Base-by-base conservation (phyloP, 257 asterid genomes). In the Jacaranda copaia region DNA sequence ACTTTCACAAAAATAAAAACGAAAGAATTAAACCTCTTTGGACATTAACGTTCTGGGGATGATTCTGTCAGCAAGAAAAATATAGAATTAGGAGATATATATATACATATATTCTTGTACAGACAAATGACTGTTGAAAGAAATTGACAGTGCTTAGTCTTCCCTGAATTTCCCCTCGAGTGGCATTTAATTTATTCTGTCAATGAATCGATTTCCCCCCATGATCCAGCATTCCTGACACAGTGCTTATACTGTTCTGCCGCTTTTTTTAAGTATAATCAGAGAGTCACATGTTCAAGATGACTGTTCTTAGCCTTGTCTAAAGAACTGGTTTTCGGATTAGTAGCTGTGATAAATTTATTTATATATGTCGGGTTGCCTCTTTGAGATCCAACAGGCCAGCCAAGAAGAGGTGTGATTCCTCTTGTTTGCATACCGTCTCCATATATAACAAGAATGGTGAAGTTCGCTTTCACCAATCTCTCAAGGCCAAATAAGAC, bases 1-100 rank as follows among this genome's bases (percentile, higher is more conserved):
- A 8, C 14, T 48, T 48, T 6, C 9, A 8, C 8, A 56, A 16
- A 16, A 6, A 5, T 0, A 18, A n/a, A n/a, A 5, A n/a, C 3
- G 42, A 18, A 3, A 18, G 40, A 8, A 57, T 6, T 0, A 12
- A 11, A 75, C 79, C 79, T 75, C 79, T 52, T 65, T 52, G 46
- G 73, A 16, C 79, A 75, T 64, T 65, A 75, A 55, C 1, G 46
- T 32, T 52, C 18, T 38, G 57, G 79, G 79, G 8, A 75, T 75
- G 32, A 75, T 64, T 63, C 79, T 75, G 73, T 65, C 20, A n/a
- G 7, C 3, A 48, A 11, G 6, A 12, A 74, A 2, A 48, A 48
- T 49, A 68, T 3, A 11, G 11, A 68, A 48, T 12, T 48, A 48
- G 39, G 6, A 35, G 20, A n/a, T 2, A 74, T 35, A 5, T 5